These are phyloP conservation scores for Acanthamoeba triangularis DNA, from an alignment of 208 protist species.

Conservation along the genomic window DNA sequence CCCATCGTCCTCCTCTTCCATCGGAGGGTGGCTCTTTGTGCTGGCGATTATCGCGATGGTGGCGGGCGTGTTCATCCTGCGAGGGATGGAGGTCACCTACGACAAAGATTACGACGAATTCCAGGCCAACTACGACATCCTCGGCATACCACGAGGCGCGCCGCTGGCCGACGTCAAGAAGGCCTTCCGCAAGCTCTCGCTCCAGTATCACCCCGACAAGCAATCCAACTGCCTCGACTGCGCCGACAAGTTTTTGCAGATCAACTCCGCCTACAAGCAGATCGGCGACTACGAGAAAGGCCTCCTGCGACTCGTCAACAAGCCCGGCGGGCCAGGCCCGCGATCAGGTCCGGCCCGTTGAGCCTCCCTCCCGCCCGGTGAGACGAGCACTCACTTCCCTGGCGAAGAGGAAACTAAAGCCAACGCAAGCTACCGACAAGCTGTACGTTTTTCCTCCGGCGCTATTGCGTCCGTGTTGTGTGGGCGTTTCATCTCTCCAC, in stretches of 20 bases:
- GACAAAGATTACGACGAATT: constrained; percentile 67
- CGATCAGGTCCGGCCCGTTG: constrained; percentile 3
- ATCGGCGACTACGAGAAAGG: constrained; percentile 64
- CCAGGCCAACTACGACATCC: constrained; percentile 55
- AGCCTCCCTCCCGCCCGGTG: background rate
- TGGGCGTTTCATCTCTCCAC: too few species aligned
- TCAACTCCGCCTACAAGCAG: constrained; percentile 35
- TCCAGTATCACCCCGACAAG: constrained; percentile 48
- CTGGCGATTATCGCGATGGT: constrained; percentile 32
- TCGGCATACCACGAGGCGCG: constrained; percentile 11
- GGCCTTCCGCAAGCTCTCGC: constrained; percentile 46
- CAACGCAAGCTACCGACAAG: background rate
- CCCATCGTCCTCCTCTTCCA: background rate
- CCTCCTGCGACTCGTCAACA: constrained; percentile 51
- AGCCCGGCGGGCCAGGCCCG: background rate
- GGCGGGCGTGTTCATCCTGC: background rate
- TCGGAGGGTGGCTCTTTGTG: background rate
- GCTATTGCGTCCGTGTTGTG: too few species aligned
- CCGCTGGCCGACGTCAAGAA: constrained; percentile 40
- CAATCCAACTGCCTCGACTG: background rate
- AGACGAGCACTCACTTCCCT: background rate
- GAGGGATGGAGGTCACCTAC: constrained; percentile 27
- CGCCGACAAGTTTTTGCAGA: background rate
- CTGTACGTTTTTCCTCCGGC: too few species aligned
- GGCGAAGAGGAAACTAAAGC: background rate